A percentile compares a stretch with the other conserved stretches of the same genome.
Conservation (phyloP, 768 basidiomycete species). For the Boletellus sp. region DNA sequence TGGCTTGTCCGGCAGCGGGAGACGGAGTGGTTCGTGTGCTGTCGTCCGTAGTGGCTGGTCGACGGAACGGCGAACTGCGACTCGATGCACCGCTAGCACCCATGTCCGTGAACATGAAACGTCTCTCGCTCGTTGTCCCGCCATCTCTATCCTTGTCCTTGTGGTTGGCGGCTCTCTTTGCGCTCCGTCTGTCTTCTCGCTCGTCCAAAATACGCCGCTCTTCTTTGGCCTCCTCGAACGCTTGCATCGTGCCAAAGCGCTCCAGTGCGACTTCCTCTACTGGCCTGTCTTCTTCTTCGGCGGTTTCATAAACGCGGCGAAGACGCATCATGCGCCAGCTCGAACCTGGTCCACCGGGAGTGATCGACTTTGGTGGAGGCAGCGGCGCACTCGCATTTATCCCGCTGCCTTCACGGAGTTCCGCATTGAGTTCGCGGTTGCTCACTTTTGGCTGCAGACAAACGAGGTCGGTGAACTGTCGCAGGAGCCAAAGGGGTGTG, state of each 20-base stretch:
- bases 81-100: slow-evolving; percentile 62
- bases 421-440: slow-evolving; percentile 58
- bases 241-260: slow-evolving; percentile 79
- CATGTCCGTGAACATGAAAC: slow-evolving; percentile 68
- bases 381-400: slow-evolving; percentile 37
- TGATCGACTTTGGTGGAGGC: slow-evolving; percentile 45
- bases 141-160: slow-evolving; percentile 41
- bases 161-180: slow-evolving; percentile 33
- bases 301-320: slow-evolving; percentile 82
- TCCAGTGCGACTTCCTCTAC: slow-evolving; percentile 83
- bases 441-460: slow-evolving; percentile 54
- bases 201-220: slow-evolving; percentile 86
- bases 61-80: slow-evolving; percentile 83
- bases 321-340: slow-evolving; percentile 99
- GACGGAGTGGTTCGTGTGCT: slow-evolving; percentile 61
- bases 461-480: slow-evolving; percentile 5
- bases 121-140: slow-evolving; percentile 41
- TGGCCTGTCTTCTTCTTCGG: slow-evolving; percentile 73
- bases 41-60: slow-evolving; percentile 63
- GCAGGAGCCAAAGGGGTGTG: background rate
- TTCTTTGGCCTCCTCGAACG: slow-evolving; percentile 85
- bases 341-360: slow-evolving; percentile 88
- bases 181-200: slow-evolving; percentile 54
- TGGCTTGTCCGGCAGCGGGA: slow-evolving; percentile 24
- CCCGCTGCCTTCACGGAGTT: slow-evolving; percentile 45